Evolutionary conservation across 1,139 yeast species (phyloP), one percentile per base, ranked within the genome.

Genomic region (Pichia sp.): DNA sequence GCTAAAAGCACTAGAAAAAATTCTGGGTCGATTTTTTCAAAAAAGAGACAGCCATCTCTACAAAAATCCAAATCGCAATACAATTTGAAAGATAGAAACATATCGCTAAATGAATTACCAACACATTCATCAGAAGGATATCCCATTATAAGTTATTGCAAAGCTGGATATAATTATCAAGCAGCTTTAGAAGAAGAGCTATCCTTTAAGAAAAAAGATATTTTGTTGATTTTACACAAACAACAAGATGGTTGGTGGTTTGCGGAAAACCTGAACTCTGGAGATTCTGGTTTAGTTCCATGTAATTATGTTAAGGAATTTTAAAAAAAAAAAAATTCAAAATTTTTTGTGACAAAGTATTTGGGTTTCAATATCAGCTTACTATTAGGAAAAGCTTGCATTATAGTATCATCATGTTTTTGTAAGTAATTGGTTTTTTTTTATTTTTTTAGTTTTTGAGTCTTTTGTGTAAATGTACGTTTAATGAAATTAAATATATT

Each of bases 191-290:
- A 82, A n/a, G 92, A 86, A 40, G 96, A 87, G 56, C 72, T 87
- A 10, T 67, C 73, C 20, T 87, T 87, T 70, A 73, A 75, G 46
- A 84, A 85, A 59, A 84, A 83, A 45, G 94, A 89, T 70, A 62
- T 78, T n/a, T 67, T 87, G 62, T 73, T 80, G 50, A 77, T 87
- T 12, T 64, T 85, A 26, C 79, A 78, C 54, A 82, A 75, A 69
- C 95, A 87, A 61, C 90, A 83, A 45, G 96, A 87, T 58, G 87
- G 89, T 31, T 87, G 96, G 96, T 87, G 84, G 82, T 81, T 82
- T 55, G 84, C 87, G 51, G 95, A 87, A 60, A 77, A 83, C 42
- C 70, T 76, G 8, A 74, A 75, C 47, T 70, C 77, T 27, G 76
- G 75, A 10, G 72, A 73, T 27, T 70, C 79, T 9, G 96, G 96